Base-by-base conservation (phyloP, 2,329 filamentous ascomycete genomes). In the Ceratocystis cacaofunesta region DNA sequence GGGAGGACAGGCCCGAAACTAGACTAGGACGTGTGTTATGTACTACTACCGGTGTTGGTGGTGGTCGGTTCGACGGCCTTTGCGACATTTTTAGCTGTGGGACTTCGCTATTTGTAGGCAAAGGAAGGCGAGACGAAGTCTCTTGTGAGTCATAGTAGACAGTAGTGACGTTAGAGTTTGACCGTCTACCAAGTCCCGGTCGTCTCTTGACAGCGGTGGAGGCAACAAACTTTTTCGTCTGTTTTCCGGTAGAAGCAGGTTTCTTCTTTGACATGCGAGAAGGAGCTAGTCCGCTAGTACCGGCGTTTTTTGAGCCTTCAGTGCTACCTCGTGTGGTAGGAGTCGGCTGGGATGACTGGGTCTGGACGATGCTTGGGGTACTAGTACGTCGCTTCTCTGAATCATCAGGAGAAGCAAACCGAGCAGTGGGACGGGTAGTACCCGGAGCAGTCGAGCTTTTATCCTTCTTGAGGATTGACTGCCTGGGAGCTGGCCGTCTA, bases 401-500 rank as follows among this genome's bases (percentile, higher is more conserved):
- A 36, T 76, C 77, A 41, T 78, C 78, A 1, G 82, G 82, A 17
- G 81, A 81, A 6, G 80, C 78, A 69, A 85, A 85, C n/a, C 82
- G 80, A 64, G 83, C 82, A 7, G 82, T 85, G n/a, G 81, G 82
- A 22, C 80, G 77, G 12, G 81, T 79, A 4, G 81, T 80, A 17
- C 77, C 78, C 22, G 81, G 82, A 66, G 81, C 80, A 15, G 63
- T 61, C 10, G 79, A 79, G 69, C n/a, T 1, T 57, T 80, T 77
- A 57, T 78, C 74, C 72, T 85, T 85, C 71, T 85, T 85, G 67
- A 85, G 71, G 64, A 85, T 86, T 0, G 83, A 82, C 69, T 83
- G 81, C 61, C 58, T 66, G 5, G 65, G 65, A 8, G 65, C 32
- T 6, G 78, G 76, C 65, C 78, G 77, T 15, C 77, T 75, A 43